Base-by-base conservation (phyloP, 768 basidiomycete genomes). In the Suillus luteus region DNA sequence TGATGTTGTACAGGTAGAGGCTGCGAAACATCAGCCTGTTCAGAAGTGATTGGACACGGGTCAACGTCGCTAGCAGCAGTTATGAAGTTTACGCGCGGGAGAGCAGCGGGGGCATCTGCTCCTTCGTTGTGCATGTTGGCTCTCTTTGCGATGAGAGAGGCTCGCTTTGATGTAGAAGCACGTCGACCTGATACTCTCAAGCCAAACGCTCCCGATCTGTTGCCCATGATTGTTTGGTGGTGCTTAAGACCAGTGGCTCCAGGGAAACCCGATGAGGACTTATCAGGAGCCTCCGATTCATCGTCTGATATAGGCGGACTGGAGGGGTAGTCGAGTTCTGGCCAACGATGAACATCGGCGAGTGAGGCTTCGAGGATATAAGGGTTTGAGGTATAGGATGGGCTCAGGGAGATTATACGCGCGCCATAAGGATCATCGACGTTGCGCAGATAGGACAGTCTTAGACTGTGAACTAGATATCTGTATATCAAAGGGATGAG, bases 221-320 rank as follows among this genome's bases (percentile, higher is more conserved):
- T 79, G 4, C 88, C 93, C 83, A 95, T 88, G 71, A 97, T 96
- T 3, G 96, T 97, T 70, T 90, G 87, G 7, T 93, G 91, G 75
- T 96, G 90, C 71, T 90, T 92, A 67, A 97, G 81, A 15, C 83
- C 71, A 12, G 81, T 75, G 67, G 85, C 72, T 70, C 88, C 74
- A 75, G 85, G 75, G 77, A 82, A 67, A 75, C 83, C 67, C 72
- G 78, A 55, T 40, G 65, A 58, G 11, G 67, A 27, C 17, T 67
- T 75, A 38, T 65, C 63, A 37, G 80, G 80, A 12, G 76, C 78
- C 59, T 85, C 83, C 10, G 75, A 76, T 63, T 92, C 92, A 64
- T 90, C 87, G 61, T 91, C 89, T 62, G 88, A 87, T 46, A 90
- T 80, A 44, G 88, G 85, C 0, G 92, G 93, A 67, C 88, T 90